Evolutionary conservation across 2,329 filamentous ascomycete genomes (phyloP).

Genomic region (Neofusicoccum cordaticola): DNA sequence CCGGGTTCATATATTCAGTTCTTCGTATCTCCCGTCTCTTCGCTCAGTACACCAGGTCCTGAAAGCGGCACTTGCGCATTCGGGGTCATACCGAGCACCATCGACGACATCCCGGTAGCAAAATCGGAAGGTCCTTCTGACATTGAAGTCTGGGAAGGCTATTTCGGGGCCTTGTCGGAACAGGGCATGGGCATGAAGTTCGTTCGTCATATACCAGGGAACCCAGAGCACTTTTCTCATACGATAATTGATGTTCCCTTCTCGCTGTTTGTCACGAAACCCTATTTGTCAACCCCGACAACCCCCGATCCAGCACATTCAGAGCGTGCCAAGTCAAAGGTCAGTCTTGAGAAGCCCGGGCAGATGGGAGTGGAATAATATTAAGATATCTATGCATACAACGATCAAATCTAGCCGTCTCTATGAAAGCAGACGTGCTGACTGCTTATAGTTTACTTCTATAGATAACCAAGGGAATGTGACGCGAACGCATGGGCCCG

Average conservation of each 20-base stretch:
- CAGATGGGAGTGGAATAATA: not conserved
- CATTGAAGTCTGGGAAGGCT: conserved; percentile 24
- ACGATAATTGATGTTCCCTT: conserved; percentile 2
- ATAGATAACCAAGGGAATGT: not conserved
- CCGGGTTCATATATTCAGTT: conserved; percentile 60
- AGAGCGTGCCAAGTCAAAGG: not conserved
- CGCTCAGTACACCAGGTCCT: not conserved
- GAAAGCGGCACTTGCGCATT: not conserved
- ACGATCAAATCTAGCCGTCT: not conserved
- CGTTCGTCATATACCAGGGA: not conserved
- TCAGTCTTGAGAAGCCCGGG: not conserved
- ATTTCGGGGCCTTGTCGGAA: conserved; percentile 64
- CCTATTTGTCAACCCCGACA: not conserved
- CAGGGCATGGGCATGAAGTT: conserved; percentile 43
- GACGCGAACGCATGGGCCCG: not conserved
- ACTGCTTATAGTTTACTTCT: not conserved
- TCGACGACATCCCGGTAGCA: conserved; percentile 35
- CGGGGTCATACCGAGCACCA: conserved; percentile 45
- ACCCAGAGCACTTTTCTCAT: not conserved
- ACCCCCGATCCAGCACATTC: no score
- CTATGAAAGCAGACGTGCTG: not conserved
- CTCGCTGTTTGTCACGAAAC: not conserved
- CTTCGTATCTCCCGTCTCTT: conserved; percentile 27
- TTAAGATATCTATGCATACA: not conserved
- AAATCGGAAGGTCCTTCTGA: conserved; percentile 18